phyloP scores from a whole-genome alignment of 2,329 filamentous ascomycete species.

The Juglanconis oblonga region DNA sequence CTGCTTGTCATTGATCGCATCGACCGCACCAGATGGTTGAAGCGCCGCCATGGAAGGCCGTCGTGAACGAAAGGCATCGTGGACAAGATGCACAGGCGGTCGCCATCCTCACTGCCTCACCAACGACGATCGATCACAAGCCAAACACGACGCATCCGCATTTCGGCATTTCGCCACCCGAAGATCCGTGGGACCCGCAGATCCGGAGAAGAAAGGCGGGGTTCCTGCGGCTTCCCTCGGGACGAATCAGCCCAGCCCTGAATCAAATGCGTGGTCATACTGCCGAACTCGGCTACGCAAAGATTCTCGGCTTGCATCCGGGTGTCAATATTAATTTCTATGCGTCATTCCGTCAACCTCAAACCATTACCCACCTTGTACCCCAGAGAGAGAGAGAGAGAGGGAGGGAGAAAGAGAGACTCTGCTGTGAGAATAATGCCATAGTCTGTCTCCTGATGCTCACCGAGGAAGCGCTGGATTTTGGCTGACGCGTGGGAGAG shows the following conservation, averaged over 20 bases:
- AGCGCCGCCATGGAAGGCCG: too few relatives aligned
- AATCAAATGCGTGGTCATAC: not conserved
- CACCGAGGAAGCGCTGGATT: slow-evolving; percentile 1
- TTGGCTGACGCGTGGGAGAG: not conserved
- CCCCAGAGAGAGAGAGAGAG: too few relatives aligned
- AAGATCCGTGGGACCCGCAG: not conserved
- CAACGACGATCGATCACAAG: too few relatives aligned
- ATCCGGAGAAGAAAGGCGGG: too few relatives aligned
- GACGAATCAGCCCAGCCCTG: not conserved
- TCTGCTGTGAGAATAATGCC: not conserved
- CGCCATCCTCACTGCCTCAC: too few relatives aligned
- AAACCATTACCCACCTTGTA: not conserved
- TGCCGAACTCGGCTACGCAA: not conserved
- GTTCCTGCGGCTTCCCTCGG: not conserved
- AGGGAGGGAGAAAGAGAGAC: too few relatives aligned
- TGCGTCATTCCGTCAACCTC: not conserved
- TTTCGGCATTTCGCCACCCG: not conserved
- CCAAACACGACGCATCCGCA: too few relatives aligned
- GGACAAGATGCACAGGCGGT: too few relatives aligned
- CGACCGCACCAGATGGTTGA: too few relatives aligned
- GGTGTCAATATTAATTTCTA: too few relatives aligned
- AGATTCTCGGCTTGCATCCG: not conserved
- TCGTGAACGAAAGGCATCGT: too few relatives aligned
- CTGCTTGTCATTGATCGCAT: too few relatives aligned
- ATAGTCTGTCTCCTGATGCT: slow-evolving; percentile 7